Conservation (phyloP, 768 basidiomycete genomes). For the Neoboletus magnificus region DNA sequence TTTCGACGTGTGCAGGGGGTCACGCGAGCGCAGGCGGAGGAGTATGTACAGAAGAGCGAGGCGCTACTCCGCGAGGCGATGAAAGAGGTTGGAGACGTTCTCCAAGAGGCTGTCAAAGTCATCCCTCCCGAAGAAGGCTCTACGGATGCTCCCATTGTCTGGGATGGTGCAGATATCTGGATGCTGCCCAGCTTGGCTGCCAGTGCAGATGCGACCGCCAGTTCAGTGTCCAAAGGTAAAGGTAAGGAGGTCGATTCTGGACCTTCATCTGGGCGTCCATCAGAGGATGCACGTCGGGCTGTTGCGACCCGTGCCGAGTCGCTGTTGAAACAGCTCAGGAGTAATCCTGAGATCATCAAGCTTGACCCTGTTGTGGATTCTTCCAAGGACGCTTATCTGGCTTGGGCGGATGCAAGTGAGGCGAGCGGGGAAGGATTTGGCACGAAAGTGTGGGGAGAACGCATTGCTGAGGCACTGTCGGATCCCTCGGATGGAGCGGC, state of each 20-base stretch:
- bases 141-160: conserved; percentile 41
- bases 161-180: conserved; percentile 91
- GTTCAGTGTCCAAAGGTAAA: conserved; percentile 33
- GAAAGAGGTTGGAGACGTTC: conserved; percentile 76
- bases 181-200: conserved; percentile 49
- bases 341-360: conserved; percentile 70
- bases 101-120: conserved; percentile 89
- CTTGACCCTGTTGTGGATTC: conserved; percentile 72
- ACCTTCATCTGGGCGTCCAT: conserved; percentile 26
- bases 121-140: conserved; percentile 69
- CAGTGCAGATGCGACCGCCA: conserved; percentile 7
- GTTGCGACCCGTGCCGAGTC: conserved; percentile 76
- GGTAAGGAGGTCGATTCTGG: conserved; percentile 33
- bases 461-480: conserved; percentile 45
- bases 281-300: conserved; percentile 45
- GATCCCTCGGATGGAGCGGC: conserved; percentile 51
- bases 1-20: conserved; percentile 74
- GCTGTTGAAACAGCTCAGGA: conserved; percentile 66
- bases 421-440: conserved; percentile 52
- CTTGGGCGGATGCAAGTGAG: conserved; percentile 58
- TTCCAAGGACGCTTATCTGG: conserved; percentile 49
- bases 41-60: conserved; percentile 77
- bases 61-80: conserved; percentile 61
- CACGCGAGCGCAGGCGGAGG: conserved; percentile 74
- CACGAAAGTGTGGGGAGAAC: conserved; percentile 50